Evolutionary conservation across 768 basidiomycete genomes (phyloP), one percentile per base, ranked within the genome.

Genomic region (Kwoniella botswanensis): DNA sequence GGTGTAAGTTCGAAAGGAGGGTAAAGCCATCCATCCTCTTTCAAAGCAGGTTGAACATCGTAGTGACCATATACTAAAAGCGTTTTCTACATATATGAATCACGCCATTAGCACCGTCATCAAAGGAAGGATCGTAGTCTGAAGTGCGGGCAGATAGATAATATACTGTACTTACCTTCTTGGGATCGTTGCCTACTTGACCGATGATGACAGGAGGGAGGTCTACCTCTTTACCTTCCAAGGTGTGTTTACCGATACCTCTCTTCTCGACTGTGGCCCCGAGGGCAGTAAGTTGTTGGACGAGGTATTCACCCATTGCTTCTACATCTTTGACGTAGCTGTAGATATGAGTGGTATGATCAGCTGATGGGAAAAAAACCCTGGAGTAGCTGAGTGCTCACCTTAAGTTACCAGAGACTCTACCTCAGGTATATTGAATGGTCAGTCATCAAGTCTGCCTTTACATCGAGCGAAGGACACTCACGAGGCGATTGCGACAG

Each of bases 1-100:
- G 84, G 84, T 2, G 88, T 88, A 54, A 97, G 87, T 11, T 84
- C 86, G 85, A 96, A 97, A 0, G 95, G 94, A 57, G 93, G 90
- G 11, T 91, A 90, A 71, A 89, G 85, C 95, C 94, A 97, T 9
- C 95, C 95, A 73, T 96, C 94, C 17, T 86, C 86, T 68, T 84
- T 78, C 43, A 85, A 79, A 1, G 86, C 86, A 10, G 95, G 94
- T 78, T 97, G 95, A 7, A 97, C 95, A 80, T 97, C 94, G 79
- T 93, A 96, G 83, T 98, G 95, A 1, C 93, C 95, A 80, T 98
- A 98, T 42, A 98, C 85, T 35, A 96, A 87, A 43, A 98, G 89
- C 0, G 94, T 98, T 88, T 92, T 95, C 89, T 83, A 35, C 29
- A 6, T 13, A 21, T 24, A 66, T 21, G 24, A 54, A 70, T 52